Evolutionary conservation across 192 early-diverging fungal genomes (phyloP).

Genomic region (Linnemannia elongata): DNA sequence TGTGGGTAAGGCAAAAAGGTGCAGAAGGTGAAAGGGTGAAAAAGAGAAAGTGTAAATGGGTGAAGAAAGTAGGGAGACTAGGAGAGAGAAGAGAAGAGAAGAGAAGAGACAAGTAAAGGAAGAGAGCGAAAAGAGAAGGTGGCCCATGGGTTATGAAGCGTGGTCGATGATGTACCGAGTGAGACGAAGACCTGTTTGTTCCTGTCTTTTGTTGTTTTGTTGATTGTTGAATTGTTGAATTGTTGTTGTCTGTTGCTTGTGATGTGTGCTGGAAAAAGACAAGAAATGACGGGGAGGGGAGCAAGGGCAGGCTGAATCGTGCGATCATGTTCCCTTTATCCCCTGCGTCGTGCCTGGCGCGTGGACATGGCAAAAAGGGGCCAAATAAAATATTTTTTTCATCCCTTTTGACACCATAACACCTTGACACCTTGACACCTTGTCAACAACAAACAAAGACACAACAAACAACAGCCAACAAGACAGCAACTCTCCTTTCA

Average conservation of each 20-base stretch:
- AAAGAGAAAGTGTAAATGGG: not conserved
- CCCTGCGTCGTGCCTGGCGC: constrained; percentile 7
- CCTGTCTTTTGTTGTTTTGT: no score
- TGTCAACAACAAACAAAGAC: not conserved
- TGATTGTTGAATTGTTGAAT: no score
- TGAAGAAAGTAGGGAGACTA: not conserved
- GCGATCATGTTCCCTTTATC: not conserved
- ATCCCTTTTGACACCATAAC: no score
- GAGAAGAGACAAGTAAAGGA: not conserved
- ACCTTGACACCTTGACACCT: no score
- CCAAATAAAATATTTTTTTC: not conserved
- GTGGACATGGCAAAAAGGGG: not conserved
- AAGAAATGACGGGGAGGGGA: no score
- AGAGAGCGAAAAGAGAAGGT: not conserved
- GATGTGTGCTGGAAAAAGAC: no score
- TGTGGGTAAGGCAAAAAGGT: no score
- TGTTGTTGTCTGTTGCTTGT: no score
- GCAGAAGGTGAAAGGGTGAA: not conserved
- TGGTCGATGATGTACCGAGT: no score
- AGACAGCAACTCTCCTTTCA: not conserved
- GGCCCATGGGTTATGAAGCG: not conserved
- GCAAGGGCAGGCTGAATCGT: no score
- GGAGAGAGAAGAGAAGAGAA: not conserved
- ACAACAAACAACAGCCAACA: not conserved
- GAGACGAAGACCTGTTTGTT: no score